Base-by-base conservation (phyloP, 1,284 basidiomycete genomes). In the Melampsora medusae region DNA sequence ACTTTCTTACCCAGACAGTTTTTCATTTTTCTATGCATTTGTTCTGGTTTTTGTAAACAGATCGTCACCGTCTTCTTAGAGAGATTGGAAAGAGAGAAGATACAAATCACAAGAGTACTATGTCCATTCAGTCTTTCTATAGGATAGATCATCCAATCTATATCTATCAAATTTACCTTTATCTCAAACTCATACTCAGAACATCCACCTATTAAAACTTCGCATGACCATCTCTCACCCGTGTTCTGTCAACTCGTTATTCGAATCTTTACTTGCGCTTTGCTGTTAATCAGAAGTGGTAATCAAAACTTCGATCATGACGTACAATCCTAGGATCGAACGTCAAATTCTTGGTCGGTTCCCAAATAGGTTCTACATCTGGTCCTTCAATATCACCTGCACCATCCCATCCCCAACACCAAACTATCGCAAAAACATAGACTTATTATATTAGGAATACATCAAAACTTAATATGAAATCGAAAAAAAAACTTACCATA, bases 361-460 rank as follows among this genome's bases (percentile, higher is more conserved):
- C 94, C 94, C 94, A 97, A 78, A 97, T 91, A 7, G 94, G 94
- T 81, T 97, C 94, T 4, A 97, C 92, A 81, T 93, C 93, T 79
- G 80, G 81, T 19, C 81, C 81, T 60, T 96, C 94, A 31, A 97
- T 86, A 82, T 97, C 94, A 62, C 94, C 94, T 2, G 94, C 94
- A 49, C 94, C 94, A 81, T 97, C 94, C 94, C 94, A 97, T 28
- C 94, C 94, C 94, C 94, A 97, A 82, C 93, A 97, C 93, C 93
- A 97, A 9, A 96, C 93, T 94, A 82, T 25, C 69, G 33, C 9
- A 77, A 75, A 56, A 66, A 72, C 59, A 38, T 7, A 2, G 28
- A 19, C 73, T 35, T 62, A 65, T 42, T 28, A 67, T 16, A 4
- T 14, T 16, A 12, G 19, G 19, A 49, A 3, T 70, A 38, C 2